These are phyloP conservation scores for Cryptococcus hybrid DNA, from an alignment of 1,284 basidiomycete species.

Conservation along the genomic window DNA sequence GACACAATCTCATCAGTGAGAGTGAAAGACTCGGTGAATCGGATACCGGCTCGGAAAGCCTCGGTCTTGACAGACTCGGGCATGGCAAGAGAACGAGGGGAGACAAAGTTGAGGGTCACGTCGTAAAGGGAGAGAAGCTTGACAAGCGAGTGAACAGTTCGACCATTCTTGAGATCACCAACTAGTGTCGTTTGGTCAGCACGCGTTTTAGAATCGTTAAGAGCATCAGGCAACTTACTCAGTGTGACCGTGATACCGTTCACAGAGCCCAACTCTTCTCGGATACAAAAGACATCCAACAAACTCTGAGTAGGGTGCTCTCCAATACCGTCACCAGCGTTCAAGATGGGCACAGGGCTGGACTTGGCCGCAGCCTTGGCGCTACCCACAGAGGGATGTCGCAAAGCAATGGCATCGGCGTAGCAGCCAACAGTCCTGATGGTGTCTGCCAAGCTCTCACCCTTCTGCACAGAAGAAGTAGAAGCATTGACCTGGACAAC, in stretches of 20 bases:
- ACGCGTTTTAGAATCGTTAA: neutral
- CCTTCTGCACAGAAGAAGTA: conserved; percentile 87
- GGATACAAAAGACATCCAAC: conserved; percentile 95
- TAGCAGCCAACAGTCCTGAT: conserved; percentile 95
- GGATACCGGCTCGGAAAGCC: conserved; percentile 77
- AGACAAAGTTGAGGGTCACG: conserved; percentile 94
- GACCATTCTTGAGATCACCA: conserved; percentile 97
- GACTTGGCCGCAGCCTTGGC: conserved; percentile 88
- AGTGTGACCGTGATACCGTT: no score
- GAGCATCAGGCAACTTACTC: conserved; percentile 36
- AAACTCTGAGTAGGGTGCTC: conserved; percentile 98
- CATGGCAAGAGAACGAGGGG: conserved; percentile 88
- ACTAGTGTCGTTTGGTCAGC: conserved; percentile 51
- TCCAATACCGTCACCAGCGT: conserved; percentile 95
- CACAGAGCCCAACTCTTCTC: conserved; percentile 95
- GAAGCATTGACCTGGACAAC: conserved; percentile 83
- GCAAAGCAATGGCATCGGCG: conserved; percentile 89
- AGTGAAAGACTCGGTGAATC: conserved; percentile 74
- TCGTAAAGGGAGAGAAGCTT: conserved; percentile 86
- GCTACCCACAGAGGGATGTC: conserved; percentile 92
- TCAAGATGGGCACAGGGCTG: conserved; percentile 92
- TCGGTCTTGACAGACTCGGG: conserved; percentile 80
- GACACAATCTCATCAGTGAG: conserved; percentile 88
- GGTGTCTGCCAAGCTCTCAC: conserved; percentile 91
- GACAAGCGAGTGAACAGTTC: conserved; percentile 96